Base-by-base conservation (phyloP, 129 eudicot genomes). In the Apium graveolens region DNA sequence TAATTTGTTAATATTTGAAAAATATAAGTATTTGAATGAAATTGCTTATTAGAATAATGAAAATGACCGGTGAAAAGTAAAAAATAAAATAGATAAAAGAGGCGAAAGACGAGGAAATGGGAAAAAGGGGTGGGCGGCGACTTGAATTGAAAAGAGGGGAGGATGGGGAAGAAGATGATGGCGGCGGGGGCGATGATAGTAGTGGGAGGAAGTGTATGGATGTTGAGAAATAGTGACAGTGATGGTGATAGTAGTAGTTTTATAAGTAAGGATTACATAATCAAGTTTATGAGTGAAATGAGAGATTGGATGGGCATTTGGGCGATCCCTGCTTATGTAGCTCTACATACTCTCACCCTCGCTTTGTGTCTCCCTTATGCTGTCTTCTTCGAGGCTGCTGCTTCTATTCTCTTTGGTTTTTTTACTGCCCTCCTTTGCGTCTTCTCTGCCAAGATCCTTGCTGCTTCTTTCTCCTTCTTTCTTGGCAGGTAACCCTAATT, bases 281-380 rank as follows among this genome's bases (percentile, higher is more conserved):
- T 89, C 31, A 81, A 82, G 65, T 51, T 83, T 84, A 79, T 93
- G 78, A 76, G 51, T 75, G 63, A 79, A 51, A 83, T 89, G 86
- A 81, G 89, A 38, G 97, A 91, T 85, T 87, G 87, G 65, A 73
- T 93, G 76, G 98, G 98, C 3, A 66, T 65, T 70, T 93, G 98
- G 98, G 97, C 98, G 48, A 91, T 93, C 20, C 98, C 97, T 16
- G 97, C 86, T 72, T 93, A 93, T 82, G 89, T 93, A n/a, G 90
- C 78, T 14, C 39, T 91, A 42, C 98, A 93, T 86, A 91, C 98
- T 26, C 41, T 93, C 18, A 87, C 97, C 0, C 80, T 93, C 27
- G 84, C 97, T 11, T 79, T 93, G 7, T 93, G 98, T 73, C 88
- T 93, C 26, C 98, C 98, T 0, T 89, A 83, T 78, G 98, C 98